Conservation (phyloP, 1,139 yeast species). For the Yamadazyma jaroonii region DNA sequence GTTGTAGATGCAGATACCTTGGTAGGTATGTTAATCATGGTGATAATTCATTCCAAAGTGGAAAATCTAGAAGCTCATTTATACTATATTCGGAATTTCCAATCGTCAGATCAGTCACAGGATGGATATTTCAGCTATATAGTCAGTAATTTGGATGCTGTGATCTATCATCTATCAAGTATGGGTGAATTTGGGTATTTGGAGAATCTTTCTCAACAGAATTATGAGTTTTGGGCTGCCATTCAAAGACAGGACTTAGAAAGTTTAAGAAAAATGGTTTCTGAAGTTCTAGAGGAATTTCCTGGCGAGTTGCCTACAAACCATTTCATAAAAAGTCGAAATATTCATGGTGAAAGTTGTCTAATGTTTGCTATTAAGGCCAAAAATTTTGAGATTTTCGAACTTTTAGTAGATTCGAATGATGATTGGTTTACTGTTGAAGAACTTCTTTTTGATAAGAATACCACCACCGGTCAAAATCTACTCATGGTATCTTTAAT, state of each 20-base stretch:
- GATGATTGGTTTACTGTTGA: constrained; percentile 57
- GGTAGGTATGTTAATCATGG: constrained; percentile 69
- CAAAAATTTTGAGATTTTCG: constrained; percentile 42
- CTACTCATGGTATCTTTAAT: constrained; percentile 62
- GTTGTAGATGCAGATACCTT: constrained; percentile 79
- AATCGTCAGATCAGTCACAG: constrained; percentile 25
- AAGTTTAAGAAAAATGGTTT: constrained; percentile 19
- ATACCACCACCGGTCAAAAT: constrained; percentile 47
- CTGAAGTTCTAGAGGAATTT: constrained; percentile 14
- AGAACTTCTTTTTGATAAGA: constrained; percentile 63
- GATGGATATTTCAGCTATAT: constrained; percentile 44
- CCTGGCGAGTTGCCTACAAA: constrained; percentile 28
- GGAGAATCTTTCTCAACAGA: constrained; percentile 41
- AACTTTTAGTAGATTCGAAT: constrained; percentile 40
- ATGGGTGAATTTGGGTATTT: constrained; percentile 28
- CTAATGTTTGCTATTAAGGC: constrained; percentile 52
- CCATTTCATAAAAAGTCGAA: constrained; percentile 51
- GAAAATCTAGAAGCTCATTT: constrained; percentile 62
- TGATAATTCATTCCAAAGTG: constrained; percentile 62
- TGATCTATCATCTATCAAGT: constrained; percentile 55
- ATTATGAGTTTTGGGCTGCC: constrained; percentile 53
- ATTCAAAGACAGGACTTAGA: constrained; percentile 36
- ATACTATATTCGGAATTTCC: constrained; percentile 61
- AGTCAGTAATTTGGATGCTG: constrained; percentile 81
- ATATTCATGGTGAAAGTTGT: constrained; percentile 66